Base-by-base conservation (phyloP, 768 basidiomycete genomes). In the Psilocybe cubensis region DNA sequence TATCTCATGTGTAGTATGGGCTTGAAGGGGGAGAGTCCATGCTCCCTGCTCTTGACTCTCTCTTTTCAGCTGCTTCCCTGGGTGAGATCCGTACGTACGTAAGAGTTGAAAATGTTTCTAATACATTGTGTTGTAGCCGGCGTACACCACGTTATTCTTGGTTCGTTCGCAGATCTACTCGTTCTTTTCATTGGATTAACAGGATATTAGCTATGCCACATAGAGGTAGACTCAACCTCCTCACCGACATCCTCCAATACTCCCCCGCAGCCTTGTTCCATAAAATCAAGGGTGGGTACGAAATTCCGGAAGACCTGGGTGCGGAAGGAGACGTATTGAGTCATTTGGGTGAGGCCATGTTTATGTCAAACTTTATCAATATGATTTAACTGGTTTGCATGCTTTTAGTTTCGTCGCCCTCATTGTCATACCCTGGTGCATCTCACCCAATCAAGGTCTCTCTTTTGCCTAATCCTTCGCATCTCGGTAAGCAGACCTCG, bases 21-120 rank as follows among this genome's bases (percentile, higher is more conserved):
- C 79, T 96, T 33, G 94, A 97, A 71, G 95, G 95, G 2, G 95
- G 90, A 1, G 95, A 96, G 74, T 93, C 92, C 2, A 96, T 96
- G 94, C 72, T 97, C 23, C 90, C 93, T 3, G 94, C 93, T 1
- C 75, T 96, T 2, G 92, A 95, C 58, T 77, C 84, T 0, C 70
- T 97, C 17, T 92, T 97, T 63, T 74, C 79, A 0, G 76, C 82
- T 2, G 87, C 92, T 7, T 81, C 91, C 2, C 72, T 76, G 63
- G 82, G 88, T 86, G 49, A 7, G 61, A 29, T 10, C 18, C 33
- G 45, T 25, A n/a, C n/a, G n/a, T 9, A 18, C 56, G 17, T 23
- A 4, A 2, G 44, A 2, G 1, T 25, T 12, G 24, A 3, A 2
- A 11, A 17, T 28, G 9, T 20, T 21, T 7, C 28, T 53, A 56